Percentiles rank a stretch among this genome's conserved stretches.
These are phyloP conservation scores for Penicillium lividum DNA, from an alignment of 495 filamentous ascomycete species.

Conservation along the genomic window DNA sequence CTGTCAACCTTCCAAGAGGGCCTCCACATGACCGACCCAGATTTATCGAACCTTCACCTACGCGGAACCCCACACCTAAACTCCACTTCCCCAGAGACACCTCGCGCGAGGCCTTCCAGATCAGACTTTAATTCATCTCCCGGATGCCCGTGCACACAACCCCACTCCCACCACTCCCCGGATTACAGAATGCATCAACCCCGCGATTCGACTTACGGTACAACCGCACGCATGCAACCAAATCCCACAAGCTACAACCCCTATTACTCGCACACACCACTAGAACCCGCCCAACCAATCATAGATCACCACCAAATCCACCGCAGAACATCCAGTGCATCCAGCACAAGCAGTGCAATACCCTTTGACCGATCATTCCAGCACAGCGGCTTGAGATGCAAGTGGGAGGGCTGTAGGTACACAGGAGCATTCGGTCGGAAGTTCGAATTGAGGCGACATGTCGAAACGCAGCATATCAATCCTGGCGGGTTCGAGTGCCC, in stretches of 20 bases:
- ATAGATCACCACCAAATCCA: not conserved
- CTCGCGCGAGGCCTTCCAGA: not conserved
- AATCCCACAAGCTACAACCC: slow-evolving; percentile 1
- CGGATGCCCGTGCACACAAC: not conserved
- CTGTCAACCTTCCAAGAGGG: not conserved
- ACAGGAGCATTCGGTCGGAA: not conserved
- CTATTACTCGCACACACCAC: not conserved
- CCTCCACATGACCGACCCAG: not conserved
- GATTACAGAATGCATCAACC: not conserved
- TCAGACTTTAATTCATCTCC: not conserved
- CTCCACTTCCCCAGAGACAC: not conserved
- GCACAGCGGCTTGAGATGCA: not conserved
- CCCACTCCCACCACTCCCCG: not conserved
- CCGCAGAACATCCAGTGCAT: slow-evolving; percentile 1
- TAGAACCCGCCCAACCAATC: not conserved
- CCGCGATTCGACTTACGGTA: not conserved
- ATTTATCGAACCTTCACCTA: not conserved
- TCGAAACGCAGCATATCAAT: slow-evolving; percentile 1
- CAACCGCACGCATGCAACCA: not conserved
- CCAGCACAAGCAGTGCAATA: not conserved
- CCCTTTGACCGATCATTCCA: not conserved
- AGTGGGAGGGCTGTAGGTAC: slow-evolving; percentile 4
- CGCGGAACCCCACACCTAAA: not conserved
- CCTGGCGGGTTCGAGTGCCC: not conserved
- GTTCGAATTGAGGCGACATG: slow-evolving; percentile 3